Evolutionary conservation across 495 filamentous ascomycete genomes (phyloP), one percentile per base, ranked within the genome.

Genomic region (Aspergillus diversus): DNA sequence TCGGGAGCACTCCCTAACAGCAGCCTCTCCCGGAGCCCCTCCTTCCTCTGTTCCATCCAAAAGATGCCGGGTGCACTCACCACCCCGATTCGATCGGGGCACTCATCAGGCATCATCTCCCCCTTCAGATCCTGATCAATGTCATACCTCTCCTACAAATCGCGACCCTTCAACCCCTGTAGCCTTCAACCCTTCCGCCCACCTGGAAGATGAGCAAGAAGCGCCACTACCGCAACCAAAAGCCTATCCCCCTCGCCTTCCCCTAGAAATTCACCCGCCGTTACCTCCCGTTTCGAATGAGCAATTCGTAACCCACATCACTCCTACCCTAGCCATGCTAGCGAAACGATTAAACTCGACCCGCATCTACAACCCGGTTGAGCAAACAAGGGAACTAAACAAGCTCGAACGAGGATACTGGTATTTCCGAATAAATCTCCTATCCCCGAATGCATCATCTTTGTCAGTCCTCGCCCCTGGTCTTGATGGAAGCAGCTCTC

Each of bases 321-420:
- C 89, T 4, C 73, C 79, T 9, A 76, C 80, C 7, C 80, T 91
- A 13, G 66, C 73, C 4, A 77, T 83, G 66, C 74, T 90, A 5
- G 79, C 80, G 0, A 57, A 64, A 4, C 81, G 86, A 8, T 80
- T 89, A 43, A 75, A 81, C 6, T 78, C 84, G 5, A 9, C 65
- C 0, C 73, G 69, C 5, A 82, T 80, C 0, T 91, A 82, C 68
- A 77, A 66, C n/a, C 88, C 88, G 3, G 55, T 60, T n/a, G 60
- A 63, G 0, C 79, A 85, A 68, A 70, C 72, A 4, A 83, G 90
- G 5, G 65, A 67, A 0, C 75, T 90, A 0, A 75, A 82, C 8
- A 71, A 71, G 0, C 77, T 85, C 15, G 90, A 93, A 67, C 75
- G 90, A 33, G 90, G 90, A 16, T 83, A 89, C 70, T 93, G 90